These are phyloP conservation scores for Pseudogymnoascus destructans DNA, from an alignment of 2,329 filamentous ascomycete species.

Conservation along the genomic window DNA sequence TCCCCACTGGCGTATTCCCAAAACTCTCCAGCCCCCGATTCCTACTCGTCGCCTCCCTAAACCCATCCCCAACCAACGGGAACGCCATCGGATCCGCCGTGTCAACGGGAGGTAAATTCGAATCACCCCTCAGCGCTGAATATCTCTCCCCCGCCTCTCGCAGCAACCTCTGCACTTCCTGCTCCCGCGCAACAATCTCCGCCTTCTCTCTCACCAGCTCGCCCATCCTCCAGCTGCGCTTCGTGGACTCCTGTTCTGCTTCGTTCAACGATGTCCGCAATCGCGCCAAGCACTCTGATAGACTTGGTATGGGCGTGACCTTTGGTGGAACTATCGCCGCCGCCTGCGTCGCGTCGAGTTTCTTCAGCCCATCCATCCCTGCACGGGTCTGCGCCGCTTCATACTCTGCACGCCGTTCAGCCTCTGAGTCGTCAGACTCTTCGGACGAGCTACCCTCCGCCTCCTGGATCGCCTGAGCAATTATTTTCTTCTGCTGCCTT, in stretches of 20 bases:
- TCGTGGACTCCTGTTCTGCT: conserved; percentile 50
- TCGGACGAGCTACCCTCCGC: conserved; percentile 56
- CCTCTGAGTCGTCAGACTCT: conserved; percentile 55
- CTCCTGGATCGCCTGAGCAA: conserved; percentile 69
- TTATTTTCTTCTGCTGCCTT: conserved; percentile 56
- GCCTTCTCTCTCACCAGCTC: conserved; percentile 55
- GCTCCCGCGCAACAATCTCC: conserved; percentile 56
- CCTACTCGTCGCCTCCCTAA: conserved; percentile 3
- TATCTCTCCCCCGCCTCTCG: conserved; percentile 69
- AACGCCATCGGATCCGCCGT: background rate
- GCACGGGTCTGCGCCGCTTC: conserved; percentile 75
- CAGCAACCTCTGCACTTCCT: conserved; percentile 66
- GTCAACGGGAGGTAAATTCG: background rate
- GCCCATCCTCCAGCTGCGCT: conserved; percentile 49
- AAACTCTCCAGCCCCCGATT: conserved; percentile 29
- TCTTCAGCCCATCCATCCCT: conserved; percentile 62
- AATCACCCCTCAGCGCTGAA: conserved; percentile 38
- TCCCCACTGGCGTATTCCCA: conserved; percentile 27
- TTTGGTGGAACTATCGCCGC: conserved; percentile 51
- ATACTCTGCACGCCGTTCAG: conserved; percentile 66
- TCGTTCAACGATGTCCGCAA: conserved; percentile 47
- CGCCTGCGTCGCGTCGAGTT: conserved; percentile 31
- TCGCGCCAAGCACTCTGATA: conserved; percentile 52
- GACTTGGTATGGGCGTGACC: conserved; percentile 63
- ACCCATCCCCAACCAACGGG: background rate